Evolutionary conservation across 2,329 filamentous ascomycete genomes (phyloP).

Genomic region (Nannizziopsis arthrosporioides): DNA sequence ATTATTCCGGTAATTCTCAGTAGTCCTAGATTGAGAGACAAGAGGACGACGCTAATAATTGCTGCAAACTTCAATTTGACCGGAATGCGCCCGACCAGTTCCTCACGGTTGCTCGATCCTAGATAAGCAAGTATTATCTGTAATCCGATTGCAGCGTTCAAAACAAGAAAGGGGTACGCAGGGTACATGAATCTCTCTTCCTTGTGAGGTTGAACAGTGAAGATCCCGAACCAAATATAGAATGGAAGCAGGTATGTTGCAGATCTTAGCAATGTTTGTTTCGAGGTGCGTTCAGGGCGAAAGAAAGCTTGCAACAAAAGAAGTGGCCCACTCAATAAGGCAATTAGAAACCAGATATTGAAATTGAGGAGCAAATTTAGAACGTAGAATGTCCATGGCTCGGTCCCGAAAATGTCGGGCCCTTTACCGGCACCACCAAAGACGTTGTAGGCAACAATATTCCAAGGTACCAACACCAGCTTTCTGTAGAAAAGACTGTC

Average conservation of each 20-base stretch:
- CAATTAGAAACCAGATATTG: slow-evolving; percentile 83
- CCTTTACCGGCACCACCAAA: slow-evolving; percentile 67
- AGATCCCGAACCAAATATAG: slow-evolving; percentile 88
- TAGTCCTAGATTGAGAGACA: slow-evolving; percentile 54
- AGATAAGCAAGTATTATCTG: slow-evolving; percentile 69
- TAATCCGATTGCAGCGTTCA: slow-evolving; percentile 76
- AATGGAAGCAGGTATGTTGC: slow-evolving; percentile 72
- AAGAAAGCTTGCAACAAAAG: slow-evolving; percentile 61
- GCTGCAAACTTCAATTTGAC: slow-evolving; percentile 58
- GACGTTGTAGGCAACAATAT: slow-evolving; percentile 92
- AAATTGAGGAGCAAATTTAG: slow-evolving; percentile 88
- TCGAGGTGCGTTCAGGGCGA: slow-evolving; percentile 49
- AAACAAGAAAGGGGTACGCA: slow-evolving; percentile 74
- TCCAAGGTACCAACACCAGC: slow-evolving; percentile 66
- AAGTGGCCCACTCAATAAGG: slow-evolving; percentile 61
- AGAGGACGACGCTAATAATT: slow-evolving; percentile 49
- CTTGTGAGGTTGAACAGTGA: slow-evolving; percentile 87
- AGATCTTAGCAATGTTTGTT: slow-evolving; percentile 60
- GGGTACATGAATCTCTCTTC: slow-evolving; percentile 99
- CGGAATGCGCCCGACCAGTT: slow-evolving; percentile 59
- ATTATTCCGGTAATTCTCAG: slow-evolving; percentile 65
- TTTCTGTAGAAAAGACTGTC: slow-evolving; percentile 82
- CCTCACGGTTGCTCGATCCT: slow-evolving; percentile 56
- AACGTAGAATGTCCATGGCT: slow-evolving; percentile 94
- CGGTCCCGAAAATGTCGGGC: slow-evolving; percentile 85